Evolutionary conservation across 306 rosid genomes (phyloP).

Genomic region (Cucurbita maxima): DNA sequence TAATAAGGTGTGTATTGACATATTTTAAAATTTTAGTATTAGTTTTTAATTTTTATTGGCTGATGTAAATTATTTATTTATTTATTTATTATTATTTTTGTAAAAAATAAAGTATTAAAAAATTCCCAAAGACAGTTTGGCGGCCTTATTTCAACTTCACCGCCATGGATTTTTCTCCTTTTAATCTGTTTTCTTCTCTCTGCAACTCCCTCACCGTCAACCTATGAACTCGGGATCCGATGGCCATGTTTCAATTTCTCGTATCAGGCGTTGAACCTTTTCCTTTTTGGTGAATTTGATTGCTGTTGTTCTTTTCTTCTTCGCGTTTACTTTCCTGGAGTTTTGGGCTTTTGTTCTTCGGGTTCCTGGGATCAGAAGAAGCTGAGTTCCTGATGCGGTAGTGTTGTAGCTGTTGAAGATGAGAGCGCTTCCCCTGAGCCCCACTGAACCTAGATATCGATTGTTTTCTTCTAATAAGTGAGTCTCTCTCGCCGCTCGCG

Average conservation of each 20-base stretch:
- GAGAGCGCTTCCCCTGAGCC: slow-evolving; percentile 49
- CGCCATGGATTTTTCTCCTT: neutral
- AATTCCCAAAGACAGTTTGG: neutral
- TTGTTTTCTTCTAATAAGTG: slow-evolving; percentile 49
- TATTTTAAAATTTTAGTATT: too few relatives aligned
- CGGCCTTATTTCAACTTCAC: neutral
- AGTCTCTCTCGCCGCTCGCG: neutral
- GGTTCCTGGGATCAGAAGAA: neutral
- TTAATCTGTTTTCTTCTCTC: neutral
- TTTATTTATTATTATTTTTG: too few relatives aligned
- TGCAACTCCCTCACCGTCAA: neutral
- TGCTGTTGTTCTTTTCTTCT: neutral
- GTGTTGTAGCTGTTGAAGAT: slow-evolving; percentile 17
- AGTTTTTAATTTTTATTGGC: too few relatives aligned
- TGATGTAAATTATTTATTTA: too few relatives aligned
- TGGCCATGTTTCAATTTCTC: neutral
- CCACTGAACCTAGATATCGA: slow-evolving; percentile 65
- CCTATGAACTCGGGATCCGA: neutral
- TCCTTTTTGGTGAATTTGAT: neutral
- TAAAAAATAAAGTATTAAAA: too few relatives aligned
- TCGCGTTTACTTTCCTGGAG: neutral
- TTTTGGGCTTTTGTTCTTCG: neutral
- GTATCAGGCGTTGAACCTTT: neutral
- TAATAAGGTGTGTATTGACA: too few relatives aligned
- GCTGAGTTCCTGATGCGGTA: neutral